phyloP scores from a whole-genome alignment of 2,329 filamentous ascomycete species.

The Diaporthe vaccinii region DNA sequence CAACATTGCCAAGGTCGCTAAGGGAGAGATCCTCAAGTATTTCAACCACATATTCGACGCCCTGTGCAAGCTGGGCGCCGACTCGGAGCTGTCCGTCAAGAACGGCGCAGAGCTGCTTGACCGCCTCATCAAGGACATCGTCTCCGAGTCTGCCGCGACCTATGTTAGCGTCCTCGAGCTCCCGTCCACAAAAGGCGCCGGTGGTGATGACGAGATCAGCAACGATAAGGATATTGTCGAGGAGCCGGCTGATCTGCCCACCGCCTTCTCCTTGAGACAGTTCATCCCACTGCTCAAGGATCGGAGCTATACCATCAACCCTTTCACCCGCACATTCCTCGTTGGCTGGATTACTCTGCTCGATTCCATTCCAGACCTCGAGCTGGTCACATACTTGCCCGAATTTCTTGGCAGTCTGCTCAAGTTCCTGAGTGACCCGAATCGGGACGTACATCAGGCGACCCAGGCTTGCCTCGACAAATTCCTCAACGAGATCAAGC shows the following conservation, averaged over 20 bases:
- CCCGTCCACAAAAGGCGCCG: constrained; percentile 55
- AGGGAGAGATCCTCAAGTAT: constrained; percentile 95
- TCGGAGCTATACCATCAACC: constrained; percentile 92
- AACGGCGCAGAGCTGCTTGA: constrained; percentile 97
- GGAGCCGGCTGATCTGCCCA: constrained; percentile 70
- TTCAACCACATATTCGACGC: constrained; percentile 99
- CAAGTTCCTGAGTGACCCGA: constrained; percentile 91
- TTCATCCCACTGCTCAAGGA: constrained; percentile 97
- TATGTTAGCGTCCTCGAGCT: constrained; percentile 90
- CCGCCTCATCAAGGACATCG: constrained; percentile 94
- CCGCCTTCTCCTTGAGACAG: constrained; percentile 89
- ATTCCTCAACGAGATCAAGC: constrained; percentile 93
- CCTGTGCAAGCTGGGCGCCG: constrained; percentile 95
- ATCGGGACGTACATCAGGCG: constrained; percentile 93
- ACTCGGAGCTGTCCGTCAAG: constrained; percentile 96
- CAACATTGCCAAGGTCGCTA: constrained; percentile 99
- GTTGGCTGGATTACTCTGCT: constrained; percentile 96
- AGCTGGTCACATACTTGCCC: constrained; percentile 92
- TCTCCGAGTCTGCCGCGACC: constrained; percentile 92
- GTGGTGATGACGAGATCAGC: constrained; percentile 61
- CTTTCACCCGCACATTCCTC: constrained; percentile 93
- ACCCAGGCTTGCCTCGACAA: constrained; percentile 91
- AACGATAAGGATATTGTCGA: constrained; percentile 61
- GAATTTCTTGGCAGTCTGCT: constrained; percentile 92
- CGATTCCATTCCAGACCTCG: constrained; percentile 96